Conservation (phyloP, 768 basidiomycete genomes). For the Tricholoma hemisulphureum region DNA sequence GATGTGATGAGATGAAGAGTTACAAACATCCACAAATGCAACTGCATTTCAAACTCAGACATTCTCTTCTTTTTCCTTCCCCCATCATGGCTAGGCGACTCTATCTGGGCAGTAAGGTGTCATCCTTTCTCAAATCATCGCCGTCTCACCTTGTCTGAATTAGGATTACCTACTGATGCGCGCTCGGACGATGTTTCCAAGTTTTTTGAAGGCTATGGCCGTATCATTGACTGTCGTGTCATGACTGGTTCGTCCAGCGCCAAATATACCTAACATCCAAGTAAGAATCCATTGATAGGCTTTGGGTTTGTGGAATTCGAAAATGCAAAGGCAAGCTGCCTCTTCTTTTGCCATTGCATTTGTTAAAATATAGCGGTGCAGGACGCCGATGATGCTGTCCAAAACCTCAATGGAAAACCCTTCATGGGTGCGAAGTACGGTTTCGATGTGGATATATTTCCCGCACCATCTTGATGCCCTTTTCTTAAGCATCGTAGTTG, state of each 20-base stretch:
- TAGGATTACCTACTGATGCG: conserved; percentile 81
- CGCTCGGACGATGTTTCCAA: conserved; percentile 83
- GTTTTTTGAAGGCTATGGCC: conserved; percentile 88
- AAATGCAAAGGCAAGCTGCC: conserved; percentile 57
- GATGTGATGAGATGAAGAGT: conserved; percentile 24
- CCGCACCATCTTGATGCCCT: background rate
- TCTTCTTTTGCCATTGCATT: background rate
- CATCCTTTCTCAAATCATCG: conserved; percentile 6
- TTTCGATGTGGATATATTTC: background rate
- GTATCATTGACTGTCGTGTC: conserved; percentile 86
- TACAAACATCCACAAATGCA: conserved; percentile 13
- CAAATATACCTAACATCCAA: conserved; percentile 13
- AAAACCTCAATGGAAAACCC: conserved; percentile 80
- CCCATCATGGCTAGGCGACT: conserved; percentile 77
- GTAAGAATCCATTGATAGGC: conserved; percentile 44
- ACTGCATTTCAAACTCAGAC: conserved; percentile 46
- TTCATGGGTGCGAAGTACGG: conserved; percentile 85
- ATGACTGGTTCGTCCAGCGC: conserved; percentile 73
- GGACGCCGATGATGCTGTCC: conserved; percentile 95
- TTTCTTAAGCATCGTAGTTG: conserved; percentile 78
- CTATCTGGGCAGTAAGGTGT: conserved; percentile 74
- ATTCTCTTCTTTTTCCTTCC: conserved; percentile 34
- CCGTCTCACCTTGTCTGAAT: background rate
- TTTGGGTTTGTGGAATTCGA: conserved; percentile 99
- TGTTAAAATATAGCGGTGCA: conserved; percentile 28